Conservation (phyloP, 2,329 filamentous ascomycete genomes). For the Pestalotiopsis sp. region DNA sequence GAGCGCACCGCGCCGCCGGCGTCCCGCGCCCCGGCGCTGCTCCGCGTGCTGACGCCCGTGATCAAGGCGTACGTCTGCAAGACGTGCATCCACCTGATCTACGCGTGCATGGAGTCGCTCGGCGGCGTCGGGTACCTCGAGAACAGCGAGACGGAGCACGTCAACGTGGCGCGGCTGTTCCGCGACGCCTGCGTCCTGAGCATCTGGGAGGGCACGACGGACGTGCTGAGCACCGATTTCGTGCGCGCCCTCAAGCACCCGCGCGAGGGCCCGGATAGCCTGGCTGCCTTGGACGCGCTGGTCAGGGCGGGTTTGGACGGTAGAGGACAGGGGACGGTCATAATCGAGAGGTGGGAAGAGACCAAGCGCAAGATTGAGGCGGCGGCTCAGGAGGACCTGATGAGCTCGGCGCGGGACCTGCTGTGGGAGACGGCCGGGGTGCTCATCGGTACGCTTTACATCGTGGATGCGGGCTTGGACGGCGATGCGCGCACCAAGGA, state of each 20-base stretch:
- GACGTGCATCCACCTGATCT: conserved; percentile 49
- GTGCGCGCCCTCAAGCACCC: conserved; percentile 49
- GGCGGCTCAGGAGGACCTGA: conserved; percentile 38
- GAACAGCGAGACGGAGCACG: conserved; percentile 60
- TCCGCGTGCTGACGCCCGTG: conserved; percentile 61
- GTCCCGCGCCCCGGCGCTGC: conserved; percentile 32
- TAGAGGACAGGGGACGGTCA: conserved; percentile 30
- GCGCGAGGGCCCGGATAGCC: conserved; percentile 33
- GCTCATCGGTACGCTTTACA: conserved; percentile 43
- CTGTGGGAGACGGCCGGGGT: conserved; percentile 46
- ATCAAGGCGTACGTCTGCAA: conserved; percentile 61
- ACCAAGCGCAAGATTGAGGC: conserved; percentile 39
- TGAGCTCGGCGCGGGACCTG: conserved; percentile 47
- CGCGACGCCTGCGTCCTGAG: conserved; percentile 65
- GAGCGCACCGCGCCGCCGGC: conserved; percentile 14
- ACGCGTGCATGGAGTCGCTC: conserved; percentile 63
- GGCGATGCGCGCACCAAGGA: not conserved
- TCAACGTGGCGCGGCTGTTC: conserved; percentile 68
- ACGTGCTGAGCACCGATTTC: conserved; percentile 63
- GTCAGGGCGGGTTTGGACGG: conserved; percentile 27
- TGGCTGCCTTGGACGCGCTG: conserved; percentile 46
- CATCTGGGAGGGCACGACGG: conserved; percentile 71
- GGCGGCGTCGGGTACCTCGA: conserved; percentile 69
- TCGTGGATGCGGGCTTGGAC: conserved; percentile 32
- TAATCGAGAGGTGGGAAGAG: conserved; percentile 36